Evolutionary conservation across 2,329 filamentous ascomycete genomes (phyloP), one percentile per base, ranked within the genome.

Genomic region (Pseudogymnoascus sp.): DNA sequence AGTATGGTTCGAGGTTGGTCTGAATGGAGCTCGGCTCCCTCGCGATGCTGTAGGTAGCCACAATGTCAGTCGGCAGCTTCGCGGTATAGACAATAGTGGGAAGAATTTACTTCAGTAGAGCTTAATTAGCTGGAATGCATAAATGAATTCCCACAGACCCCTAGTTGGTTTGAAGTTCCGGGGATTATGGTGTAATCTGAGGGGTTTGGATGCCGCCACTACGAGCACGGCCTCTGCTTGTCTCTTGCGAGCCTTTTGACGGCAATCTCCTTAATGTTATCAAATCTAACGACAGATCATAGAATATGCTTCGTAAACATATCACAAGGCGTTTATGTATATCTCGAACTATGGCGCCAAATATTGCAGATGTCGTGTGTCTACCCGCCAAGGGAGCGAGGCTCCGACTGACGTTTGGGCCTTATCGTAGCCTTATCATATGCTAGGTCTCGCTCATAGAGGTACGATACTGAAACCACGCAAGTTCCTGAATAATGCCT

Each of bases 341-440:
- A 33, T 33, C 47, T 33, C 28, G 15, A 53, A 53, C 25, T 53
- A 53, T 53, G 47, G 47, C 28, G 47, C 28, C 47, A 53, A 53
- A 35, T 35, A 20, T 11, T 20, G 28, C 33, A 33, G 43, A 53
- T 53, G 47, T 53, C 47, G 47, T 53, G 47, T 53, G 47, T n/a
- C 47, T 20, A 53, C 6, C 47, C 47, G 47, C 47, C 47, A 53
- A 53, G 47, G 47, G 47, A 53, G 47, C 47, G 47, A 53, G 47
- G 47, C 47, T 53, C 33, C 28, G 28, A 15, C 15, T 11, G 15
- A 53, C 28, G 47, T 53, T 53, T 53, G 47, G 47, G 47, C 47
- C 47, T 53, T 53, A 53, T 53, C 47, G 47, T 53, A 53, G 47
- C 47, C 47, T 53, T 53, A 53, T 53, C 28, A 53, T 15, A 53